These are phyloP conservation scores for Cynara cardunculus DNA, from an alignment of 129 eudicot genomes.

Conservation along the genomic window DNA sequence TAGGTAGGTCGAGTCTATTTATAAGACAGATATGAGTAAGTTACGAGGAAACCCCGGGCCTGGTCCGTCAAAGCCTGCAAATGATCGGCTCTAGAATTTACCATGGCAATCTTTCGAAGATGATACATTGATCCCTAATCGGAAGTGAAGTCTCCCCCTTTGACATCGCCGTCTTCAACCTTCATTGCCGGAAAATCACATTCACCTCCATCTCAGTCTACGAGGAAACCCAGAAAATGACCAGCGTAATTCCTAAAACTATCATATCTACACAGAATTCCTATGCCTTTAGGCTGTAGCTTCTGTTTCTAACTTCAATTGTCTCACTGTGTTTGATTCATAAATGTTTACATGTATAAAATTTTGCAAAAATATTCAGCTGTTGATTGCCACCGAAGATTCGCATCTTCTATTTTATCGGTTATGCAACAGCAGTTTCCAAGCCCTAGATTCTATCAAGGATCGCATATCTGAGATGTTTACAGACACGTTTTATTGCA, in stretches of 20 bases:
- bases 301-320: background rate
- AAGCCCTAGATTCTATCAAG: conserved; percentile 38
- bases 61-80: too few species aligned
- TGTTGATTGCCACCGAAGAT: conserved; percentile 35
- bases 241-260: background rate
- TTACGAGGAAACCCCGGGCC: too few species aligned
- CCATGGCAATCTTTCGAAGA: background rate
- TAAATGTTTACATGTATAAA: background rate
- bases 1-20: too few species aligned
- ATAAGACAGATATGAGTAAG: too few species aligned
- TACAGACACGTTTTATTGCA: conserved; percentile 10
- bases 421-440: conserved; percentile 34
- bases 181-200: background rate
- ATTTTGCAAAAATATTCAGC: too few species aligned
- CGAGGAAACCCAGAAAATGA: background rate
- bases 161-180: background rate
- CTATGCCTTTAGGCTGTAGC: background rate
- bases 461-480: conserved; percentile 24
- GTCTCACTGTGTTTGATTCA: background rate
- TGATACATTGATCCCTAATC: background rate
- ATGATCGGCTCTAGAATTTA: too few species aligned
- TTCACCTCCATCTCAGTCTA: background rate
- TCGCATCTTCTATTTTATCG: conserved; percentile 38
- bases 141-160: background rate
- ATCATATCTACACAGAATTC: background rate